Base-by-base conservation (phyloP, 208 protist species). In the Trypanosomatidae sp. region DNA sequence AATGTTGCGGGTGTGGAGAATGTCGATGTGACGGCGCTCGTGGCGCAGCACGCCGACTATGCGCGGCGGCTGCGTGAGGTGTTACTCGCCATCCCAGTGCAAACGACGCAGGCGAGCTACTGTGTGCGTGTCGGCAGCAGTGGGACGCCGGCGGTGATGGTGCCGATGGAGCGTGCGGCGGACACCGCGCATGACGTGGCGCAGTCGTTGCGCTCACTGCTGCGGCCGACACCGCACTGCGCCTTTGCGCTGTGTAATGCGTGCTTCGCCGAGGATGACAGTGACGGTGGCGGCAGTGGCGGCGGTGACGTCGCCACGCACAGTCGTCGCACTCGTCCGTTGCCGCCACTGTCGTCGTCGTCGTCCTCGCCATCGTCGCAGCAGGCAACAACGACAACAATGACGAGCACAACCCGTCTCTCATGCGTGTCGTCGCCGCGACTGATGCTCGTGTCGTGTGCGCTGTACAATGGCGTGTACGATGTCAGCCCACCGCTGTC, bases 1-100 rank as follows among this genome's bases (percentile, higher is more conserved):
- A 71, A 64, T 27, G 66, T 88, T 20, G 66, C 75, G n/a, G 82
- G 82, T 15, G 75, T 92, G 21, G 77, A 92, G 65, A 92, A 92
- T 56, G 50, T 92, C 10, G 82, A 92, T 54, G 59, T 73, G 7
- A 75, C 71, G 18, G 62, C 64, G 39, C 47, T 88, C 8, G 60
- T 85, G 20, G 39, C 57, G 23, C 56, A 57, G 10, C 82, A 92
- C 61, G 54, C 61, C 6, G 63, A 78, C 19, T 87, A 86, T 44
- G 82, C 69, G 11, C 39, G 46, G 25, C 60, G 65, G 39, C 35
- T 92, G 45, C 32, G 60, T 35, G 63, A 80, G 4, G 65, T 83
- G 41, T 47, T 92, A 15, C 48, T 56, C n/a, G 28, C 56, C 13
- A 77, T 82, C 27, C 73, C 73, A 0, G 4, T 37, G 8, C 43